A percentile compares a stretch with the other conserved stretches of the same genome.
phyloP scores from a whole-genome alignment of 345 rosid genomes.

The Lagerstroemia speciosa region DNA sequence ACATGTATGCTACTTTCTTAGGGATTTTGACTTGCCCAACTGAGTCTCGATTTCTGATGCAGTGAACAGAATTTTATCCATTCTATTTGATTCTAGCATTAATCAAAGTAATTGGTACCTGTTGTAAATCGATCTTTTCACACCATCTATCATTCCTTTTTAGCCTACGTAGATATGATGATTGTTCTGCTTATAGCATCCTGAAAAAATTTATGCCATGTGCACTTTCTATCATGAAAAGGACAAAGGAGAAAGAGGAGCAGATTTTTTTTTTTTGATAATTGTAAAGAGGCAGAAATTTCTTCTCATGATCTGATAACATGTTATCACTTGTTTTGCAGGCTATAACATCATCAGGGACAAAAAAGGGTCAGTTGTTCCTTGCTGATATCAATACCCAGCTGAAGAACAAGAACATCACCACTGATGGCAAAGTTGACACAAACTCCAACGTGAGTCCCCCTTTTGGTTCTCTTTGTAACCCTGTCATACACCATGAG shows the following conservation, averaged over 20 bases:
- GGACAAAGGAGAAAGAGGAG: not conserved
- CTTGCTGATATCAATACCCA: constrained; percentile 75
- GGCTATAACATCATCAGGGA: constrained; percentile 70
- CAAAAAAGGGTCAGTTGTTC: constrained; percentile 66
- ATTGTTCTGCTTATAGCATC: not conserved
- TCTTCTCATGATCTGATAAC: not conserved
- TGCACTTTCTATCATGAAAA: not conserved
- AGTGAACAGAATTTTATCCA: not conserved
- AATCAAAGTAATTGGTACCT: constrained; percentile 1
- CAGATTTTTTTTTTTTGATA: too few relatives aligned
- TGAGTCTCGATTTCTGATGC: not conserved
- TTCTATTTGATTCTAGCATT: not conserved
- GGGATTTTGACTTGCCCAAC: not conserved
- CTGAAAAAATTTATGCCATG: not conserved
- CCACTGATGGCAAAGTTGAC: constrained; percentile 82
- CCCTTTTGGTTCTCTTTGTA: not conserved
- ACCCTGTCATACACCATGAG: not conserved
- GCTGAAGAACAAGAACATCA: constrained; percentile 83
- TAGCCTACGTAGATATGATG: not conserved
- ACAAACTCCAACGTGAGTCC: constrained; percentile 49
- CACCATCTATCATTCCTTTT: not conserved
- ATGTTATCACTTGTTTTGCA: constrained; percentile 11
- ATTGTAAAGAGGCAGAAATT: too few relatives aligned
- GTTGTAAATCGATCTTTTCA: not conserved
- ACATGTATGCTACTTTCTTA: not conserved